Evolutionary conservation across 208 protist genomes (phyloP).

Genomic region (Acanthamoeba healyi): DNA sequence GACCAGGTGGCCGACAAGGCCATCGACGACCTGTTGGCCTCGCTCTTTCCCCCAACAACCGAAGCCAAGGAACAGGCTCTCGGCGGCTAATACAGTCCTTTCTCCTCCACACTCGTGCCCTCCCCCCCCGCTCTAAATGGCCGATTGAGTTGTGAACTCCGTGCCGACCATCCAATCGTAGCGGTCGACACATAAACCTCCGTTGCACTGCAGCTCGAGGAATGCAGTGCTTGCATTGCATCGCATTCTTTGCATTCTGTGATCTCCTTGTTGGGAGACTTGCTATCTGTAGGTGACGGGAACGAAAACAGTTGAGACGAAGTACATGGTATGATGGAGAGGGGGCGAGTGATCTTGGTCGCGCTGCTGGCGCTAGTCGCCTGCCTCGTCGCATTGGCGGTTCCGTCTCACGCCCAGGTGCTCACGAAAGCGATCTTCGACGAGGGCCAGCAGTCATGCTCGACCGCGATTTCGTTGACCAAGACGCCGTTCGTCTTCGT

Average conservation of each 20-base stretch:
- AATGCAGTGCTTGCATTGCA: no score
- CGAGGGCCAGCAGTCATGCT: not conserved
- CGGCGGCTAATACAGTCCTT: not conserved
- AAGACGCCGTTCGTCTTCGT: not conserved
- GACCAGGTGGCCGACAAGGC: conserved; percentile 37
- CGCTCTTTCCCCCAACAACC: not conserved
- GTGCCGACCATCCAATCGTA: no score
- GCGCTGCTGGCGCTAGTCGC: not conserved
- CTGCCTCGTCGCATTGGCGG: not conserved
- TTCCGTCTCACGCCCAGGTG: no score
- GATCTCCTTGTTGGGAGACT: no score
- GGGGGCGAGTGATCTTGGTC: not conserved
- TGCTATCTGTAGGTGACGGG: no score
- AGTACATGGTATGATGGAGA: not conserved
- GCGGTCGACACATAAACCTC: no score
- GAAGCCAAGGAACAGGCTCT: conserved; percentile 21
- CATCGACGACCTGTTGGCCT: conserved; percentile 24
- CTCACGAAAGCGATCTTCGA: not conserved
- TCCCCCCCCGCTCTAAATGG: no score
- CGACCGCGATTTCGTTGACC: not conserved
- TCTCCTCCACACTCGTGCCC: no score
- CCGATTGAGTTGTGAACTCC: no score
- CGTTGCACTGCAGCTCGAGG: no score
- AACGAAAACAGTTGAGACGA: no score
- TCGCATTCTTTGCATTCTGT: no score